These are phyloP conservation scores for Diaporthe sp. DNA, from an alignment of 2,329 filamentous ascomycete genomes.

Conservation along the genomic window DNA sequence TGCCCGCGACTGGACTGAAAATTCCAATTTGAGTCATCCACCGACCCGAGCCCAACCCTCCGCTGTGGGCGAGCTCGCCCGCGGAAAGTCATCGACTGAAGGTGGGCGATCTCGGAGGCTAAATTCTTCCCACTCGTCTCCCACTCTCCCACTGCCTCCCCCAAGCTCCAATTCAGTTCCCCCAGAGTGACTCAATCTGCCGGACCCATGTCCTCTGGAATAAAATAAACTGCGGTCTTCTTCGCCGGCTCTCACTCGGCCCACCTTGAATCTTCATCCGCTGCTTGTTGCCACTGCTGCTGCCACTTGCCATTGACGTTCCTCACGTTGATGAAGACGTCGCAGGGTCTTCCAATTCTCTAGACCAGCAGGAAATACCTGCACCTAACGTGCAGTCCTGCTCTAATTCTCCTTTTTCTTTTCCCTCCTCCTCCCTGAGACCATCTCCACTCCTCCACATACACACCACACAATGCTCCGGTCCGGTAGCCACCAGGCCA, in stretches of 20 bases:
- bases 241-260: constrained; percentile 5
- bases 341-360: not conserved
- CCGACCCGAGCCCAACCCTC: constrained; percentile 12
- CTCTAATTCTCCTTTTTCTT: constrained; percentile 25
- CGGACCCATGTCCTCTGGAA: constrained; percentile 5
- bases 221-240: constrained; percentile 19
- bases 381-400: not conserved
- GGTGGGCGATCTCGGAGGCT: constrained; percentile 27
- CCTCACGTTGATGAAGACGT: constrained; percentile 18
- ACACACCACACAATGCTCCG: constrained; percentile 59
- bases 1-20: constrained; percentile 13
- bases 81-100: not conserved
- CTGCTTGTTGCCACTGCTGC: not conserved
- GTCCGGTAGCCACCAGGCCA: constrained; percentile 56
- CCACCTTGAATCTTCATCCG: constrained; percentile 20
- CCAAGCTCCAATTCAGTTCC: not conserved
- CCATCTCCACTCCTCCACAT: constrained; percentile 27
- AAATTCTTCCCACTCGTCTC: not conserved
- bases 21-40: constrained; percentile 20
- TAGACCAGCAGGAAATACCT: not conserved
- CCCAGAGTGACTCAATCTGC: constrained; percentile 17
- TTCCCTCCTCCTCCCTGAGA: constrained; percentile 26
- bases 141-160: not conserved
- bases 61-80: not conserved
- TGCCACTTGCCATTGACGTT: constrained; percentile 23